phyloP scores from a whole-genome alignment of 1,284 basidiomycete species.

The Sanguinoderma infundibulare region DNA sequence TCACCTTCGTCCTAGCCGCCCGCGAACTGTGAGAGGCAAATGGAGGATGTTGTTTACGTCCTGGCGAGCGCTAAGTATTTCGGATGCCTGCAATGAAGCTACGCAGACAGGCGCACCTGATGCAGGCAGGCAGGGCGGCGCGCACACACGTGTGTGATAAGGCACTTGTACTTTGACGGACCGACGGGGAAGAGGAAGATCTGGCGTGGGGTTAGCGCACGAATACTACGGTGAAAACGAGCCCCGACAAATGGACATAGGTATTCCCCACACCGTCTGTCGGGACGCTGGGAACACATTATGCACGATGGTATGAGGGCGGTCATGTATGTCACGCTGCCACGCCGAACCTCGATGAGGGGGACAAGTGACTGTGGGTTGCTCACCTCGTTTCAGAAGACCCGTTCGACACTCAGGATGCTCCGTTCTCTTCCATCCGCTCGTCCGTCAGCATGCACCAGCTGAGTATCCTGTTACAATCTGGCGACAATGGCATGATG shows the following conservation, averaged over 20 bases:
- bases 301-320: not conserved
- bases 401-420: not conserved
- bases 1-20: no score
- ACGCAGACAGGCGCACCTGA: no score
- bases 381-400: not conserved
- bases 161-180: not conserved
- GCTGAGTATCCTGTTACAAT: not conserved
- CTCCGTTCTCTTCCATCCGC: not conserved
- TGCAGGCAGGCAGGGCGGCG: no score
- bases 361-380: not conserved
- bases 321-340: not conserved
- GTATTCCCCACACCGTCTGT: no score
- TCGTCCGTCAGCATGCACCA: not conserved
- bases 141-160: no score
- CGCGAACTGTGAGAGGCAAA: no score
- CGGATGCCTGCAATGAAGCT: no score
- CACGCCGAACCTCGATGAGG: not conserved
- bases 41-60: no score
- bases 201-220: not conserved
- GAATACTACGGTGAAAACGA: not conserved
- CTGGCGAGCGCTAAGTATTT: no score
- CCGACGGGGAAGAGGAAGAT: not conserved
- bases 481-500: not conserved
- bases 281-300: not conserved
- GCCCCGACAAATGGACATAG: no score